phyloP scores from a whole-genome alignment of 768 basidiomycete genomes.

The Tephrocybe sp. region DNA sequence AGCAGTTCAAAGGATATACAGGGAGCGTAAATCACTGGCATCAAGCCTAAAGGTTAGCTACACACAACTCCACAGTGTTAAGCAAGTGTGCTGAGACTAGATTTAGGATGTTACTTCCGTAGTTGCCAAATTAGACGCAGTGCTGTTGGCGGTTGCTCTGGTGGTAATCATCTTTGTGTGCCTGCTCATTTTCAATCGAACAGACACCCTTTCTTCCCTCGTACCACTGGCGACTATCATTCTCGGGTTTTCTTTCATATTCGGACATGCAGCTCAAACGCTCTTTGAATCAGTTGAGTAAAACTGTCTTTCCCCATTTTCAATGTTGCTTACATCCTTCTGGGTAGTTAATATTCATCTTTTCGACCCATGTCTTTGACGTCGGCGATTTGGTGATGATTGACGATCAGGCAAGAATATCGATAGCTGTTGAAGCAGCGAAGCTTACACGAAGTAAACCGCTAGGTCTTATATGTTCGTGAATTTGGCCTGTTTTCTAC shows the following conservation, averaged over 20 bases:
- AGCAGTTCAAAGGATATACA: conserved; percentile 78
- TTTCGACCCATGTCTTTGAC: conserved; percentile 84
- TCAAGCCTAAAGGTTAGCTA: conserved; percentile 63
- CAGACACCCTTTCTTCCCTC: conserved; percentile 66
- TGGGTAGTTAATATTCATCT: conserved; percentile 75
- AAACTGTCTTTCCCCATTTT: background rate
- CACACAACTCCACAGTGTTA: background rate
- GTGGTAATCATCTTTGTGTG: conserved; percentile 65
- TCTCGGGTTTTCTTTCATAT: conserved; percentile 84
- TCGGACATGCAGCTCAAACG: conserved; percentile 78
- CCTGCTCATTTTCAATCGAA: conserved; percentile 72
- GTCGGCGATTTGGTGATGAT: conserved; percentile 84
- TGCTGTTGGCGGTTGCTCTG: conserved; percentile 59
- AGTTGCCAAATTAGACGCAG: conserved; percentile 77
- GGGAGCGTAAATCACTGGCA: conserved; percentile 71
- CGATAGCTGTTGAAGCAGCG: background rate
- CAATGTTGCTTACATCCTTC: background rate
- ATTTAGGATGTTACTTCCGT: conserved; percentile 67
- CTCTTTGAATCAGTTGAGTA: conserved; percentile 70
- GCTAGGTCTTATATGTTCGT: conserved; percentile 51
- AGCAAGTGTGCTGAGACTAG: background rate
- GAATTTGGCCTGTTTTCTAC: conserved; percentile 84
- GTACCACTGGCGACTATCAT: conserved; percentile 80
- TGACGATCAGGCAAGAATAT: conserved; percentile 55
- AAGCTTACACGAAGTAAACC: background rate